Percentiles rank a stretch among this genome's conserved stretches.
Conservation (phyloP, 1,284 basidiomycete species). For the Chalciporus sp. region DNA sequence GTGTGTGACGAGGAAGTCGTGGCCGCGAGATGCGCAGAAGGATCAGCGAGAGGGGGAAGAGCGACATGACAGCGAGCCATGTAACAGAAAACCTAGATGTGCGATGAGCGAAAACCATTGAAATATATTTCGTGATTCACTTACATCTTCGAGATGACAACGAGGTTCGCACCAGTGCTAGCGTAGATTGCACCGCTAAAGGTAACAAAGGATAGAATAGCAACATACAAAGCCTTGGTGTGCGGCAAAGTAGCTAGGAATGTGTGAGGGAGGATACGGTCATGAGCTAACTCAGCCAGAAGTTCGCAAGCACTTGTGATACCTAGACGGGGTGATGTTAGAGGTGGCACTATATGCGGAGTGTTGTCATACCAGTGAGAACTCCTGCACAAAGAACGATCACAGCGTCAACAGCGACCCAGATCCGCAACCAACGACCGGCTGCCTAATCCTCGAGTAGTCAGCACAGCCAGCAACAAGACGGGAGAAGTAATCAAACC, state of each 20-base stretch:
- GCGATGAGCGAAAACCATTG: not conserved
- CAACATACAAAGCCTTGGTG: constrained; percentile 56
- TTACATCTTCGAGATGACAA: constrained; percentile 60
- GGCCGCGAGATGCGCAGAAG: constrained; percentile 67
- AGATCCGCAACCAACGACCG: constrained; percentile 60
- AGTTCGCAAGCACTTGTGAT: constrained; percentile 63
- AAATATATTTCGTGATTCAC: constrained; percentile 7
- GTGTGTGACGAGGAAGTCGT: constrained; percentile 48
- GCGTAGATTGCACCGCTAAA: constrained; percentile 61
- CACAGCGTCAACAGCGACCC: constrained; percentile 64
- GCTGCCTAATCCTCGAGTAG: constrained; percentile 39
- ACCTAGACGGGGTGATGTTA: constrained; percentile 36
- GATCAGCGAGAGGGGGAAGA: constrained; percentile 64
- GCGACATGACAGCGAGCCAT: constrained; percentile 64
- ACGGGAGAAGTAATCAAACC: constrained; percentile 34
- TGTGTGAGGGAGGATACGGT: constrained; percentile 57
- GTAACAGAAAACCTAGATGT: constrained; percentile 55
- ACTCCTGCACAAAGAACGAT: constrained; percentile 70
- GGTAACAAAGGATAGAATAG: constrained; percentile 52
- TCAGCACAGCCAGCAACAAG: constrained; percentile 3
- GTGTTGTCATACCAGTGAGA: constrained; percentile 51
- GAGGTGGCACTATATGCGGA: not conserved
- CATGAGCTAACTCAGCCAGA: constrained; percentile 56
- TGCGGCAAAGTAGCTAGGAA: constrained; percentile 52
- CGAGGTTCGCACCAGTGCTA: constrained; percentile 53